These are phyloP conservation scores for Suillus discolor DNA, from an alignment of 768 basidiomycete genomes.

Conservation along the genomic window DNA sequence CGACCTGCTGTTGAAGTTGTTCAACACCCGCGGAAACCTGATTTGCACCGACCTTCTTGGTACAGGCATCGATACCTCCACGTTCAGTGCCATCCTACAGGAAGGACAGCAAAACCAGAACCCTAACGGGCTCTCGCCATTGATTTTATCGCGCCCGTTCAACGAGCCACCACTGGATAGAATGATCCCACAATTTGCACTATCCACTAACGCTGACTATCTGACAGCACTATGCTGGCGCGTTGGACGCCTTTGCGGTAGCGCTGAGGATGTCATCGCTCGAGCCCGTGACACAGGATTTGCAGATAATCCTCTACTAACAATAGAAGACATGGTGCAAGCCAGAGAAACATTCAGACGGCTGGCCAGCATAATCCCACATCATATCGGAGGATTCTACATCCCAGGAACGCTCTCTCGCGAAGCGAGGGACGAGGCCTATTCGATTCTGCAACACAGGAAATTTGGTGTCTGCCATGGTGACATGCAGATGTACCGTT, in stretches of 20 bases:
- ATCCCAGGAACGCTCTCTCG: conserved; percentile 26
- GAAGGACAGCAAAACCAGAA: conserved; percentile 11
- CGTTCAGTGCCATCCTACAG: conserved; percentile 10
- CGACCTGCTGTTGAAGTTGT: conserved; percentile 32
- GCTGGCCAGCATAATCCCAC: conserved; percentile 23
- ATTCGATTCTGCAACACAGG: conserved; percentile 24
- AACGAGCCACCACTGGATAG: conserved; percentile 26
- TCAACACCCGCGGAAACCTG: conserved; percentile 26
- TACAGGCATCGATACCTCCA: conserved; percentile 22
- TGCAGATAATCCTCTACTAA: conserved; percentile 20
- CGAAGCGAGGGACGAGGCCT: conserved; percentile 26
- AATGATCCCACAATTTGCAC: conserved; percentile 27
- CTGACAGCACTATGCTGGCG: conserved; percentile 28
- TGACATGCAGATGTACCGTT: conserved; percentile 35
- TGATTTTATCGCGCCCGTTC: conserved; percentile 29
- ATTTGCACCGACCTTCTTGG: conserved; percentile 35
- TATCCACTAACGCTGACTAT: conserved; percentile 27
- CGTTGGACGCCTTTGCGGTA: conserved; percentile 27
- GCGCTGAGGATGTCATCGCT: not conserved
- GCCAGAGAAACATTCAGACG: conserved; percentile 30
- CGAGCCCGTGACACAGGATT: conserved; percentile 17
- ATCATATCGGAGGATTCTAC: conserved; percentile 34
- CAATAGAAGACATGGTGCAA: conserved; percentile 23
- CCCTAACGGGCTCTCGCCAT: conserved; percentile 2
- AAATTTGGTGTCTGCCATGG: conserved; percentile 29